Conservation (phyloP, 2,329 filamentous ascomycete genomes). For the Magnaporthiopsis incrustans region DNA sequence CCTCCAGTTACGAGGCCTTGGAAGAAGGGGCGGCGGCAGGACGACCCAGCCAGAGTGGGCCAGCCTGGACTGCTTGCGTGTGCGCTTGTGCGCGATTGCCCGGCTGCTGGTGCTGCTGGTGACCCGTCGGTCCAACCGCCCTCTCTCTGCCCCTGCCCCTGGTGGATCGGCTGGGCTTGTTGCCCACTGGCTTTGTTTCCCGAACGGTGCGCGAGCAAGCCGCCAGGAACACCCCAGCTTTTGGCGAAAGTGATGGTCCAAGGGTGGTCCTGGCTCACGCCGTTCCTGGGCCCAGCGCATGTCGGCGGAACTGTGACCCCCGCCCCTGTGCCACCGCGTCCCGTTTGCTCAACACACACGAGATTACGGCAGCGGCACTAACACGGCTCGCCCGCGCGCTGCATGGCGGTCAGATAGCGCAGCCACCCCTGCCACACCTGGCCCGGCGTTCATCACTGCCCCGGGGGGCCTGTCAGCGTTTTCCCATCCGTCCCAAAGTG, state of each 20-base stretch:
- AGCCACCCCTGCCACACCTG: not conserved
- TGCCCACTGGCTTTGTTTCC: not conserved
- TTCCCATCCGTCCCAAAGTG: constrained; percentile 7
- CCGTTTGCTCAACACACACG: not conserved
- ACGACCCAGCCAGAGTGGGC: not conserved
- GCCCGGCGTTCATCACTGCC: constrained; percentile 1
- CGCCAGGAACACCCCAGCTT: not conserved
- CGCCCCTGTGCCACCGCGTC: constrained; percentile 1
- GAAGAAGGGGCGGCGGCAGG: not conserved
- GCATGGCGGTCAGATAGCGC: constrained; percentile 2
- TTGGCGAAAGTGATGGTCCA: not conserved
- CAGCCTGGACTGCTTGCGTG: not conserved
- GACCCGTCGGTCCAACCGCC: not conserved
- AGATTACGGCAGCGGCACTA: constrained; percentile 2
- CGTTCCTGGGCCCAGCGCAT: not conserved
- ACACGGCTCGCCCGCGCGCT: constrained; percentile 1
- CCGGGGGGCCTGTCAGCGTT: constrained; percentile 3
- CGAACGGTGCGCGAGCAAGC: not conserved
- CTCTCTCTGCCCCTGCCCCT: not conserved
- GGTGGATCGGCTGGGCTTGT: not conserved
- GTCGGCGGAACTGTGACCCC: not conserved
- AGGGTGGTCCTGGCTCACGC: not conserved
- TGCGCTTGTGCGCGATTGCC: too few relatives aligned
- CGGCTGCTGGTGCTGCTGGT: not conserved
- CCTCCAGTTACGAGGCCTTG: not conserved